Evolutionary conservation across 179 eudicot genomes (phyloP).

Genomic region (Beta corolliflora): DNA sequence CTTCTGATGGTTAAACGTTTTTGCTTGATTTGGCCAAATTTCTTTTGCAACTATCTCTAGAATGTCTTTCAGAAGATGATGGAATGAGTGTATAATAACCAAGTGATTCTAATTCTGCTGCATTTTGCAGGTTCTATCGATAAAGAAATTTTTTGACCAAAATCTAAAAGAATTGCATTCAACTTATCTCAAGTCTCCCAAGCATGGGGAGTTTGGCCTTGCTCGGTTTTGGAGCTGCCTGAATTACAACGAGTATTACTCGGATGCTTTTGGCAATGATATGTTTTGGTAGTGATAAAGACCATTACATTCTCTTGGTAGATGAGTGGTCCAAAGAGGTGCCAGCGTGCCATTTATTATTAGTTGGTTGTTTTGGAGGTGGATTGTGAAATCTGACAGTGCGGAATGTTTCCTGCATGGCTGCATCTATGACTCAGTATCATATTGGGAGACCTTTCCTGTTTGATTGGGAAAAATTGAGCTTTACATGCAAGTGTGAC

Average conservation of each 20-base stretch:
- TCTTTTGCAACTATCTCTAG: background rate
- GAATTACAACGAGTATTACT: constrained; percentile 67
- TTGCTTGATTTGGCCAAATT: background rate
- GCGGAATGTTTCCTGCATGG: background rate
- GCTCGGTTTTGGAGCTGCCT: constrained; percentile 78
- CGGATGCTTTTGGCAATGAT: constrained; percentile 42
- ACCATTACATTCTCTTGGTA: constrained; percentile 21
- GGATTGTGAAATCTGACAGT: background rate
- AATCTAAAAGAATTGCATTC: constrained; percentile 62
- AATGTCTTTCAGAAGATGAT: background rate
- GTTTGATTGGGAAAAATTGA: background rate
- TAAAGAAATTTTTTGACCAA: constrained; percentile 53
- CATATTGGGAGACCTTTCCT: background rate
- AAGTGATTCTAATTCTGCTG: background rate
- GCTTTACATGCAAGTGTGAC: background rate
- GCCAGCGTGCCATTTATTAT: background rate
- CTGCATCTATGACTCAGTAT: background rate
- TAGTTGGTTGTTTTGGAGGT: background rate
- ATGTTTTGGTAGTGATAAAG: background rate
- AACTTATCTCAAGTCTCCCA: constrained; percentile 74
- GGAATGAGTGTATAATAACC: background rate
- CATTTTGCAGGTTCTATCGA: constrained; percentile 52
- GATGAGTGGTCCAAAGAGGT: background rate
- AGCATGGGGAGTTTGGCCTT: constrained; percentile 69
- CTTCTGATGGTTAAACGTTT: background rate